Base-by-base conservation (phyloP, 2,329 filamentous ascomycete species). In the Beauveria pseudobassiana region DNA sequence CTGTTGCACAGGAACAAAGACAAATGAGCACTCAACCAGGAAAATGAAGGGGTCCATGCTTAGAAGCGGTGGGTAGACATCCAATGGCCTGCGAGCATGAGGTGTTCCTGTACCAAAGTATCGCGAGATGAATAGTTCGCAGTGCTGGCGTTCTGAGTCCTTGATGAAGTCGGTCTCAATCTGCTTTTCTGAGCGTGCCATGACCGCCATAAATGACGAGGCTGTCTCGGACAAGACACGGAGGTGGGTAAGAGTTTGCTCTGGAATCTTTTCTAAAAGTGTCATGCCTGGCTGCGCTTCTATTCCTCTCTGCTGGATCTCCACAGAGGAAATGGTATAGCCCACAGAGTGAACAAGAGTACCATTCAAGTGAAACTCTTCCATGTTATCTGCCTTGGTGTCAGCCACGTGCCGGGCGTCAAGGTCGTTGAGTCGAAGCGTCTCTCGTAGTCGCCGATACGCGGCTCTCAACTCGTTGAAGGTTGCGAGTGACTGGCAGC, bases 291-390 rank as follows among this genome's bases (percentile, higher is more conserved):
- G 82, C 65, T 89, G 84, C 24, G 87, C 86, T 67, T 91, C 89
- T 3, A 91, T 80, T 7, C 95, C 95, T 67, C 95, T 88, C 72
- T 97, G 92, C 65, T 93, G 88, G 66, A 98, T 96, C 75, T 99
- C 95, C 4, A 90, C 87, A 0, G 92, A 87, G 9, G 92, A 88
- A 63, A 99, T 92, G 0, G 93, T 93, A 71, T 87, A 91, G 2
- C 91, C 93, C 16, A 97, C 85, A 1, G 86, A 79, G 62, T 81
- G 80, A 16, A 86, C 82, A 12, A 92, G 74, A 1, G 82, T 81
- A 67, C 89, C 86, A 62, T 82, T 83, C 24, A 73, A 75, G 61
- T 75, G 76, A 5, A 87, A 71, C 61, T 84, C 78, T 55, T 80
- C 76, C 18, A 69, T 68, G 45, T 69, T 70, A 52, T 70, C 70